Evolutionary conservation across 768 basidiomycete species (phyloP).

Genomic region (Paxillus rubicundulus): DNA sequence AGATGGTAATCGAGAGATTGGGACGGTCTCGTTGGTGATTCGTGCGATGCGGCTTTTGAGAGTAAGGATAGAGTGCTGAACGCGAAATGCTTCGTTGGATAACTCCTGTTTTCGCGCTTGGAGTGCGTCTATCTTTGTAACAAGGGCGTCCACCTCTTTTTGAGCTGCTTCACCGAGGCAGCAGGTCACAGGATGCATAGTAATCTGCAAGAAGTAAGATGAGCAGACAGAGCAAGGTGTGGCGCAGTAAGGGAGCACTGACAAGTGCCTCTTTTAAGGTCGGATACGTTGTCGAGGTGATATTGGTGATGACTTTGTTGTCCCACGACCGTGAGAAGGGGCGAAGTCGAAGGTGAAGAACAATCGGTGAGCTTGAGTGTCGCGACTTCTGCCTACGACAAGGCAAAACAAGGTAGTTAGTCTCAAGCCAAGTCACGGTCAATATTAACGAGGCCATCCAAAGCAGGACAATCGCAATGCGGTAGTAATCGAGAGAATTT

Average conservation of each 20-base stretch:
- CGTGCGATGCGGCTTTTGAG: slow-evolving; percentile 33
- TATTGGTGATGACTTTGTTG: background rate
- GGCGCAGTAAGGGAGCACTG: slow-evolving; percentile 15
- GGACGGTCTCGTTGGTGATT: slow-evolving; percentile 30
- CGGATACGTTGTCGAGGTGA: background rate
- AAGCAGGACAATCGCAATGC: too few relatives aligned
- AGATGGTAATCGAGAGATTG: slow-evolving; percentile 29
- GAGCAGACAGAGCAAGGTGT: slow-evolving; percentile 13
- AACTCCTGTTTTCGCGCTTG: slow-evolving; percentile 22
- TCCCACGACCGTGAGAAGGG: background rate
- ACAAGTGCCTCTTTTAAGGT: slow-evolving; percentile 23
- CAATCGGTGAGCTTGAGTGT: background rate
- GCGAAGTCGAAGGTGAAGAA: background rate
- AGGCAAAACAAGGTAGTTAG: too few relatives aligned
- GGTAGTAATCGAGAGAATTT: too few relatives aligned
- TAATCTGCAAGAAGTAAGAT: slow-evolving; percentile 16
- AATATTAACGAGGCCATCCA: too few relatives aligned
- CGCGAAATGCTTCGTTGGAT: slow-evolving; percentile 22
- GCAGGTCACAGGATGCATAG: slow-evolving; percentile 14
- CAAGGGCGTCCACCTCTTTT: slow-evolving; percentile 25
- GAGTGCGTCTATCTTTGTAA: slow-evolving; percentile 17
- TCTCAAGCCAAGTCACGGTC: too few relatives aligned
- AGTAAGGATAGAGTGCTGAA: slow-evolving; percentile 26
- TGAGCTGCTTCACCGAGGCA: slow-evolving; percentile 22
- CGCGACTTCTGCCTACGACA: too few relatives aligned